phyloP scores from a whole-genome alignment of 2,329 filamentous ascomycete species.

The Byssochlamys sp. region DNA sequence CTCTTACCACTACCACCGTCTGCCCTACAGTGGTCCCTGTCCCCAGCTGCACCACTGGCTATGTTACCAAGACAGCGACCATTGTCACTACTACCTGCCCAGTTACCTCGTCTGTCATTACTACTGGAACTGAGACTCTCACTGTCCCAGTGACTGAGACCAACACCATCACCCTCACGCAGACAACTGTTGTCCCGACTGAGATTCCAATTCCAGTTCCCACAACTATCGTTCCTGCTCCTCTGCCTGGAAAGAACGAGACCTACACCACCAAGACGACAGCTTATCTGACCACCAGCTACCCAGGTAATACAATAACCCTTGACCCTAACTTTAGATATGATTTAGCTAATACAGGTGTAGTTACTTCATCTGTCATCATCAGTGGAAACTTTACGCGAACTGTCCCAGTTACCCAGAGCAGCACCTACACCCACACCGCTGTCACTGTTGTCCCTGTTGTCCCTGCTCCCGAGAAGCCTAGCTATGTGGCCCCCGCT shows the following conservation, averaged over 20 bases:
- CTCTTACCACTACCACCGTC: slow-evolving; percentile 17
- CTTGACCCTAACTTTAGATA: neutral
- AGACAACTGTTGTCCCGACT: slow-evolving; percentile 6
- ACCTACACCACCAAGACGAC: neutral
- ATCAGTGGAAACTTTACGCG: slow-evolving; percentile 7
- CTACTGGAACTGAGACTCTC: slow-evolving; percentile 8
- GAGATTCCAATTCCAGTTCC: neutral
- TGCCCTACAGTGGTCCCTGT: slow-evolving; percentile 4
- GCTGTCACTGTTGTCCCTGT: slow-evolving; percentile 5
- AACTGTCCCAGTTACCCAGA: slow-evolving; percentile 5
- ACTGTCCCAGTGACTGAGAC: slow-evolving; percentile 7
- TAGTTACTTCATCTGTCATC: slow-evolving; percentile 2
- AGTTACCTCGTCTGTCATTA: slow-evolving; percentile 3
- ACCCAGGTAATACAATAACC: slow-evolving; percentile 10
- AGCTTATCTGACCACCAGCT: slow-evolving; percentile 5
- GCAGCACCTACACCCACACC: slow-evolving; percentile 2
- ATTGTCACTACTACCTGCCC: neutral
- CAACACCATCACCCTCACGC: slow-evolving; percentile 1
- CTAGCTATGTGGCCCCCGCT: neutral
- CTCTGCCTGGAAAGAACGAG: neutral
- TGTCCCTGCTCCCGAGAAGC: slow-evolving; percentile 1
- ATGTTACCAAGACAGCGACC: neutral
- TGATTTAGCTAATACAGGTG: neutral
- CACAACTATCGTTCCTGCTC: neutral
- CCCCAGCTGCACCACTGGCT: neutral